Conservation (phyloP, 352 stramenopile genomes). For the Thraustochytrium sp. region DNA sequence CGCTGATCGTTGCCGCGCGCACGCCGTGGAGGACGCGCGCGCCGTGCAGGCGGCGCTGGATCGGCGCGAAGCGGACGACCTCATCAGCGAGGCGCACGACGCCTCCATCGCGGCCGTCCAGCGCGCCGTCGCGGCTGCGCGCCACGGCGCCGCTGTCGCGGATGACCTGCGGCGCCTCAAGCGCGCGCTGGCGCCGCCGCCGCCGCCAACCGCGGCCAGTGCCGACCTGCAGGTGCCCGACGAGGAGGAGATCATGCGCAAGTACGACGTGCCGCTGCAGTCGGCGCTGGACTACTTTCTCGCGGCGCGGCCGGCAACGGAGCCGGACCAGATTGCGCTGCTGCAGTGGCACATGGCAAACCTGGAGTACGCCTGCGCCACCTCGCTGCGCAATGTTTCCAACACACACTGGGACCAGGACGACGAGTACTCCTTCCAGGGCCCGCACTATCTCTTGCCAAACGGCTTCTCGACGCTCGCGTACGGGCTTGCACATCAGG, state of each 20-base stretch:
- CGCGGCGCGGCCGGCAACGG: background rate
- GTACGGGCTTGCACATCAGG: background rate
- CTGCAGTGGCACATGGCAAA: constrained; percentile 45
- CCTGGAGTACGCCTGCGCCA: constrained; percentile 47
- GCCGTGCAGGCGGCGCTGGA: background rate
- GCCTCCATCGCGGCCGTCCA: background rate
- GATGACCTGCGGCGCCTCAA: background rate
- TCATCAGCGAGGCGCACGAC: background rate
- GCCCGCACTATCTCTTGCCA: constrained; percentile 30
- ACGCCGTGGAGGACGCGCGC: background rate
- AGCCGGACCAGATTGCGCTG: background rate
- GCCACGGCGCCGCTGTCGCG: background rate
- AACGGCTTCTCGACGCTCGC: background rate
- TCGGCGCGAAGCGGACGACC: background rate
- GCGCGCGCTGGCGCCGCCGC: background rate
- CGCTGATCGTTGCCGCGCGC: background rate
- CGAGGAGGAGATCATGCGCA: background rate
- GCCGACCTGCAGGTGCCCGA: background rate
- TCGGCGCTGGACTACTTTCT: background rate
- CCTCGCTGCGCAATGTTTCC: constrained; percentile 21
- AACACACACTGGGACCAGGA: constrained; percentile 45
- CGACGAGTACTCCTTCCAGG: constrained; percentile 37
- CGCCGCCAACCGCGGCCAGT: background rate
- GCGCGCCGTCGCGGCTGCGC: background rate
- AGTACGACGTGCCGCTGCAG: constrained; percentile 30